Percentiles rank a stretch among this genome's conserved stretches.
phyloP scores from a whole-genome alignment of 495 filamentous ascomycete genomes.

The Penicillium cosmopolitanum region DNA sequence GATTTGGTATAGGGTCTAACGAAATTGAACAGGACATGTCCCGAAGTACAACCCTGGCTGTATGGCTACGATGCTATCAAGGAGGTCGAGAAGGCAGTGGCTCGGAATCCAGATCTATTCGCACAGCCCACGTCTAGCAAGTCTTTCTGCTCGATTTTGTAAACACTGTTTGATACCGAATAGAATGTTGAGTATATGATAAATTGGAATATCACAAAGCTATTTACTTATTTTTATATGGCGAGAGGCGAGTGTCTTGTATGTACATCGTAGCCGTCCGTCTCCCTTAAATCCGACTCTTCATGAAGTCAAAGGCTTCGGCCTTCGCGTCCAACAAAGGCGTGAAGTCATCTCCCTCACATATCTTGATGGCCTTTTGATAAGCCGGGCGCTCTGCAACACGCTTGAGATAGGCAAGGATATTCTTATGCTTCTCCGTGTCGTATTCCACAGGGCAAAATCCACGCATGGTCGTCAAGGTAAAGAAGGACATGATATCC shows the following conservation, averaged over 20 bases:
- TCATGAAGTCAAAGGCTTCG: slow-evolving; percentile 17
- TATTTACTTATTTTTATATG: neutral
- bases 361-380: slow-evolving; percentile 32
- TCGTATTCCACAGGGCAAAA: slow-evolving; percentile 46
- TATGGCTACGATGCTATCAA: slow-evolving; percentile 65
- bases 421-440: slow-evolving; percentile 28
- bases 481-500: slow-evolving; percentile 61
- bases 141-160: slow-evolving; percentile 14
- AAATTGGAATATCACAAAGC: neutral
- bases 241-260: neutral
- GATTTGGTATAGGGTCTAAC: neutral
- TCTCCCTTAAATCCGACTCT: slow-evolving; percentile 2
- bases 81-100: slow-evolving; percentile 57
- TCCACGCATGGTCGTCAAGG: slow-evolving; percentile 57
- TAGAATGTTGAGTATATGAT: neutral
- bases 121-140: slow-evolving; percentile 1
- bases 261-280: neutral
- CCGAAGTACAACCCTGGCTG: slow-evolving; percentile 60
- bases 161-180: neutral
- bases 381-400: slow-evolving; percentile 33
- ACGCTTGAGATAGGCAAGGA: slow-evolving; percentile 31
- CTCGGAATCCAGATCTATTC: slow-evolving; percentile 36
- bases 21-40: slow-evolving; percentile 50
- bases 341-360: slow-evolving; percentile 38
- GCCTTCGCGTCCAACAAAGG: slow-evolving; percentile 23